Evolutionary conservation across 768 basidiomycete genomes (phyloP).

Genomic region (Royoungia palumana): DNA sequence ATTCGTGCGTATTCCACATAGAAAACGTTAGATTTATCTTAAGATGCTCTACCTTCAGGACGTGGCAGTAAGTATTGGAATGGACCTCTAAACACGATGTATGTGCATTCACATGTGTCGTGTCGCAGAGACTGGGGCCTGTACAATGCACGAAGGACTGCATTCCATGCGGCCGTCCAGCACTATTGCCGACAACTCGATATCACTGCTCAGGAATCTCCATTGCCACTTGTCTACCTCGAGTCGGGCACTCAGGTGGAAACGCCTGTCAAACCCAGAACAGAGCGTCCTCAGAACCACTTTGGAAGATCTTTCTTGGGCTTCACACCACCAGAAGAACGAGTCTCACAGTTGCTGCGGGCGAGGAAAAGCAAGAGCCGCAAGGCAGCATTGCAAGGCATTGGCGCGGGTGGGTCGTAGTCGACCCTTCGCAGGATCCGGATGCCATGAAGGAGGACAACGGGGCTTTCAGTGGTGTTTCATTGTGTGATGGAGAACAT

Average conservation of each 20-base stretch:
- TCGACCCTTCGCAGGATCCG: background rate
- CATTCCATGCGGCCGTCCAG: constrained; percentile 77
- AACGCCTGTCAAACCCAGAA: constrained; percentile 1
- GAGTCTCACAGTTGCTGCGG: constrained; percentile 16
- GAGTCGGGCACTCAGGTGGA: constrained; percentile 20
- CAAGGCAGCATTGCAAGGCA: constrained; percentile 32
- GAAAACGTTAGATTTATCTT: background rate
- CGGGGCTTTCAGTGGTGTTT: background rate
- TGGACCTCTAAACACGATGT: background rate
- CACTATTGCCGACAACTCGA: constrained; percentile 68
- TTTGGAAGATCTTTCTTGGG: constrained; percentile 22
- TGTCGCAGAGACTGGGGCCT: constrained; percentile 55
- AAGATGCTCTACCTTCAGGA: constrained; percentile 19
- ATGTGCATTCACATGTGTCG: constrained; percentile 2
- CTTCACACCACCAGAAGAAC: constrained; percentile 27
- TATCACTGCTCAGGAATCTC: constrained; percentile 57
- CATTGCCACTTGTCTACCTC: constrained; percentile 56
- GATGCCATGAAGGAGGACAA: background rate
- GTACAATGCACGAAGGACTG: constrained; percentile 59
- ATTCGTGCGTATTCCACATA: constrained; percentile 35
- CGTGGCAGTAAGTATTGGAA: constrained; percentile 32
- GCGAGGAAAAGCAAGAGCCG: constrained; percentile 34
- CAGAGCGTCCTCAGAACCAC: constrained; percentile 7
- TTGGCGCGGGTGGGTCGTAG: constrained; percentile 22
- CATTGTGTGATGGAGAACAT: constrained; percentile 2